Evolutionary conservation across 2,329 filamentous ascomycete genomes (phyloP).

Genomic region (Bretziella fagacearum): DNA sequence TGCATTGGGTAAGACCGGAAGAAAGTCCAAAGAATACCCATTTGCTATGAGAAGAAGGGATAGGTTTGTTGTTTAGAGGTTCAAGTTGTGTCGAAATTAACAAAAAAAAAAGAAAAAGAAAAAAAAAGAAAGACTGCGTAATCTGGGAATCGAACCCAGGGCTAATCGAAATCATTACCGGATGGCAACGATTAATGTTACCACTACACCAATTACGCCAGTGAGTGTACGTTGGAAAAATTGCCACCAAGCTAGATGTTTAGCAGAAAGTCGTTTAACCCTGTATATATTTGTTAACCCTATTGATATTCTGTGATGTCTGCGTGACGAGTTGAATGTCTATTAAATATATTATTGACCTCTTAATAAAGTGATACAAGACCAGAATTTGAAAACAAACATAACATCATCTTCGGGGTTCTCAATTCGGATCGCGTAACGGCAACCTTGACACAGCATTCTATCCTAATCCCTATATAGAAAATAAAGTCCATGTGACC

Average conservation of each 20-base stretch:
- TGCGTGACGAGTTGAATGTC: too few species aligned
- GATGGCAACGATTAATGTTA: conserved; percentile 7
- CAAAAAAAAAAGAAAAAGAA: background rate
- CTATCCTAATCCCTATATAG: too few species aligned
- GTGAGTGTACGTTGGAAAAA: background rate
- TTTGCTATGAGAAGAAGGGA: background rate
- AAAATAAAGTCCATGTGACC: too few species aligned
- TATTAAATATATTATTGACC: too few species aligned
- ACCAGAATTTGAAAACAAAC: too few species aligned
- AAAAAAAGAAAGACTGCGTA: background rate
- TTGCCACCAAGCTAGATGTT: too few species aligned
- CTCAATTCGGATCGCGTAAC: too few species aligned
- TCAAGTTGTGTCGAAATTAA: background rate
- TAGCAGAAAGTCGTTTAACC: too few species aligned
- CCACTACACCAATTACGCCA: conserved; percentile 6
- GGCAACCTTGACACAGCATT: too few species aligned
- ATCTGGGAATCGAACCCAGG: conserved; percentile 5
- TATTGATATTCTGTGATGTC: too few species aligned
- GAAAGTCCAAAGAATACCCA: background rate
- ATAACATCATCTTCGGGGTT: too few species aligned
- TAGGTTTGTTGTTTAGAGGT: background rate
- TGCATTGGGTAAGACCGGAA: conserved; percentile 39
- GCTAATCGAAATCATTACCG: conserved; percentile 6
- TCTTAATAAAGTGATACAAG: too few species aligned
- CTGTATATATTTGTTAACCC: background rate